Base-by-base conservation (phyloP, 192 early-diverging fungal species). In the Podila clonocystis region DNA sequence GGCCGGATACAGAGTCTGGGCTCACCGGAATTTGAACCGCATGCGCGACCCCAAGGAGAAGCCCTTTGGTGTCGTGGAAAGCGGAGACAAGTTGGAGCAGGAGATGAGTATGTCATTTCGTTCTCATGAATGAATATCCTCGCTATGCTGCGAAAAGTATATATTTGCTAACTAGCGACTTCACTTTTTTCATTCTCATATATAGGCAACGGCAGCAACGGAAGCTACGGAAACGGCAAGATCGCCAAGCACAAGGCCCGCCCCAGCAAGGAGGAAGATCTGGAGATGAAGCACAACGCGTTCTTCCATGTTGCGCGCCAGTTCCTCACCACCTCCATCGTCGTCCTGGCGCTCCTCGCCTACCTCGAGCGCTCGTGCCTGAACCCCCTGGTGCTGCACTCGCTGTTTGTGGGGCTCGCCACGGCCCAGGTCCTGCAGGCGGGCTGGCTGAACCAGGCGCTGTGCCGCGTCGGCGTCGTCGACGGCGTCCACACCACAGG, bases 401-500 rank as follows among this genome's bases (percentile, higher is more conserved):
- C 62, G 1, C 62, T 80, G 38, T 72, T 65, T 62, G 24, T 69
- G 11, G 70, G 77, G 1, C 26, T 80, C 0, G 31, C 68, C 15
- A 63, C 70, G 2, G 34, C 70, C 11, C 77, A 73, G 26, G 2
- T 73, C 28, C 41, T 80, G 38, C 77, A 80, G 28, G 61, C 61
- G 6, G 77, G 77, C 5, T 26, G 68, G 13, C 62, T 80, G 22
- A 67, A 80, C 58, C n/a, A 45, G 2, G 29, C 28, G 0, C n/a
- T 80, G 65, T 55, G 15, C 20, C 15, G 50, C 22, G 45, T 72
- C 60, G 77, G 70, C 8, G 36, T 80, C 34, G 45, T 80, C 4
- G 77, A 80, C 29, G 77, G 77, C 13, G 66, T 80, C 3, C 60
- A 80, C 61, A 50, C 62, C 1, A 68, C 77, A 3, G 62, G 77